A percentile compares a stretch with the other conserved stretches of the same genome.
phyloP scores from a whole-genome alignment of 768 basidiomycete species.

The Phylloporus rhodoxanthus region DNA sequence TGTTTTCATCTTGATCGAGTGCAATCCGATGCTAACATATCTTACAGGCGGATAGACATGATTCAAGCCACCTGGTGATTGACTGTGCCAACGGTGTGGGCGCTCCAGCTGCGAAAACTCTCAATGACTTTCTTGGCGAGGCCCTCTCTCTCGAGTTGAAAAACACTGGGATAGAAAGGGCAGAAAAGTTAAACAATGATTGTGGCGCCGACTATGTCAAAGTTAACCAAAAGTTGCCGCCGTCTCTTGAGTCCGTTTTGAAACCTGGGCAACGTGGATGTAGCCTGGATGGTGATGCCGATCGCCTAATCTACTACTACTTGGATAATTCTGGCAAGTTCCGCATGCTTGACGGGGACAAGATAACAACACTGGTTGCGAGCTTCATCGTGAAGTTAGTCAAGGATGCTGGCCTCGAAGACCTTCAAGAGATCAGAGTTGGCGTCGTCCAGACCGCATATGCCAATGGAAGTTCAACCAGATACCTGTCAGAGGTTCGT shows the following conservation, averaged over 20 bases:
- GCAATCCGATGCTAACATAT: conserved; percentile 4
- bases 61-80: conserved; percentile 59
- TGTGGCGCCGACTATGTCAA: conserved; percentile 98
- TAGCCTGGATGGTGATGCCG: conserved; percentile 96
- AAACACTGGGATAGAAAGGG: conserved; percentile 59
- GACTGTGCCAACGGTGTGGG: conserved; percentile 99
- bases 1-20: conserved; percentile 27
- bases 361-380: conserved; percentile 91
- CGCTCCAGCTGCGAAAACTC: conserved; percentile 57
- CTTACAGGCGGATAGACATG: conserved; percentile 51
- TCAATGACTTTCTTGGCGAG: conserved; percentile 55
- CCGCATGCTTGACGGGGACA: conserved; percentile 95
- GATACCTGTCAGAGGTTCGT: conserved; percentile 76
- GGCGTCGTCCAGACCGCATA: conserved; percentile 99
- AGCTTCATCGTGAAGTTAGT: conserved; percentile 90
- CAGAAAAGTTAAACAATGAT: conserved; percentile 72
- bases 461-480: conserved; percentile 95
- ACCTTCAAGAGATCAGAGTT: conserved; percentile 53
- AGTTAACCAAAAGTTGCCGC: conserved; percentile 82
- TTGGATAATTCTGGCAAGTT: conserved; percentile 72
- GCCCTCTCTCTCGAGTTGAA: conserved; percentile 59
- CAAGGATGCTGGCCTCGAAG: conserved; percentile 75
- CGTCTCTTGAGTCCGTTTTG: conserved; percentile 58
- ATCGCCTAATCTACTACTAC: conserved; percentile 95
- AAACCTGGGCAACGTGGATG: conserved; percentile 77